These are phyloP conservation scores for Pinus tabuliformis DNA, from an alignment of 75 land plant genomes.

Conservation along the genomic window DNA sequence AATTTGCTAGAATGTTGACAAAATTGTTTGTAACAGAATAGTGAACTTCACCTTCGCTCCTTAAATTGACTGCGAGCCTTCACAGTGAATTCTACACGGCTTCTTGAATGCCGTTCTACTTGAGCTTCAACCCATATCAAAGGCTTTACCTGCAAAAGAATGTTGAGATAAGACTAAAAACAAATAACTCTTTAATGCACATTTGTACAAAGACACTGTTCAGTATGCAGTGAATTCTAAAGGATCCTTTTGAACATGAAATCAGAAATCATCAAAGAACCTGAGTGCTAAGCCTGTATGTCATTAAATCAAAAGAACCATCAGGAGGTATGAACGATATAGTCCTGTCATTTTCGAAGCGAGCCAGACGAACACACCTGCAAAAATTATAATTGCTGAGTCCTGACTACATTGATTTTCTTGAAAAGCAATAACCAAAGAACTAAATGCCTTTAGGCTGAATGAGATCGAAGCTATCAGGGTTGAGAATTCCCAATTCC, in stretches of 20 bases:
- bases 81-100: slow-evolving; percentile 81
- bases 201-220: too few relatives aligned
- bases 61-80: slow-evolving; percentile 94
- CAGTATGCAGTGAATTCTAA: too few relatives aligned
- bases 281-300: slow-evolving; percentile 93
- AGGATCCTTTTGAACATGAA: background rate
- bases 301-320: slow-evolving; percentile 96
- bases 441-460: too few relatives aligned
- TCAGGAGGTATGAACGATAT: slow-evolving; percentile 97
- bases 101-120: slow-evolving; percentile 85
- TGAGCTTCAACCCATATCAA: slow-evolving; percentile 97
- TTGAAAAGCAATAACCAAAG: background rate
- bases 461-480: too few relatives aligned
- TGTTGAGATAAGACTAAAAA: background rate
- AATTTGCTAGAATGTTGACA: too few relatives aligned
- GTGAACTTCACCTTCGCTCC: slow-evolving; percentile 55
- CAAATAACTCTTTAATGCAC: background rate
- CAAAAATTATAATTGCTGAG: background rate
- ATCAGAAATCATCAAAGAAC: slow-evolving; percentile 20
- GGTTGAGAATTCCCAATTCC: background rate
- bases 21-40: background rate
- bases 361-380: slow-evolving; percentile 94
- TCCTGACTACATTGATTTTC: background rate
- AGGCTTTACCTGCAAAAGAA: slow-evolving; percentile 71
- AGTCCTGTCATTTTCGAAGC: slow-evolving; percentile 95